Evolutionary conservation across 495 filamentous ascomycete genomes (phyloP).

Genomic region (Tuber aestivum): DNA sequence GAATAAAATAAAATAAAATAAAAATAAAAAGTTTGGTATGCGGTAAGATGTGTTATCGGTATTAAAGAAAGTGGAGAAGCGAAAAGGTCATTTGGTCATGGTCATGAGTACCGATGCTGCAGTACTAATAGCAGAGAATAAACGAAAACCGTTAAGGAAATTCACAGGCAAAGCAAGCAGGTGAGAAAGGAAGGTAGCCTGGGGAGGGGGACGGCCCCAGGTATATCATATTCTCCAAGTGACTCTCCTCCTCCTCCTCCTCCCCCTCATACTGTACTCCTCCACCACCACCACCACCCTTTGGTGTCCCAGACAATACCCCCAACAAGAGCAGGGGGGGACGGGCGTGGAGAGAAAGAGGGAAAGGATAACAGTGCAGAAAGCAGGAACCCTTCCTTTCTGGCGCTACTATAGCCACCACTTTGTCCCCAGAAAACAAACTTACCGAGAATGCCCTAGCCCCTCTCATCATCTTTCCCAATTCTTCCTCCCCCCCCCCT

Average conservation of each 20-base stretch:
- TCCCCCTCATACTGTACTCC: conserved; percentile 59
- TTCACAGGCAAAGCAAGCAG: not conserved
- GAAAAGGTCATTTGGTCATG: not conserved
- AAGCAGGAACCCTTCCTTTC: conserved; percentile 2
- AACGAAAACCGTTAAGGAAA: not conserved
- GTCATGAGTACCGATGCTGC: not conserved
- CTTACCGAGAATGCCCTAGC: conserved; percentile 63
- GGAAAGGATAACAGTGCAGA: conserved; percentile 60
- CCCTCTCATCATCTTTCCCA: conserved; percentile 50
- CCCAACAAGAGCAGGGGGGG: conserved; percentile 50
- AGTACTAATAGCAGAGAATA: not conserved
- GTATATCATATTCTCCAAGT: not conserved
- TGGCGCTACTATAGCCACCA: not conserved
- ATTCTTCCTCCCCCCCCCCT: conserved; percentile 39
- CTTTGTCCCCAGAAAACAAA: not conserved
- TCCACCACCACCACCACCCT: conserved; percentile 68
- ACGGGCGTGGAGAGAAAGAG: not conserved
- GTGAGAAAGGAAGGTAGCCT: not conserved
- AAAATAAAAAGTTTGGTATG: not conserved
- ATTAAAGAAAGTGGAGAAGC: conserved; percentile 2
- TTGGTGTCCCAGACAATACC: conserved; percentile 75
- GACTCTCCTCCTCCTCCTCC: conserved; percentile 53
- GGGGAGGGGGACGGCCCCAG: not conserved
- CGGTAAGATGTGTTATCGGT: not conserved
- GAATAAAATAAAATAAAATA: not conserved